Base-by-base conservation (phyloP, 345 rosid genomes). In the Erodium maritimum region DNA sequence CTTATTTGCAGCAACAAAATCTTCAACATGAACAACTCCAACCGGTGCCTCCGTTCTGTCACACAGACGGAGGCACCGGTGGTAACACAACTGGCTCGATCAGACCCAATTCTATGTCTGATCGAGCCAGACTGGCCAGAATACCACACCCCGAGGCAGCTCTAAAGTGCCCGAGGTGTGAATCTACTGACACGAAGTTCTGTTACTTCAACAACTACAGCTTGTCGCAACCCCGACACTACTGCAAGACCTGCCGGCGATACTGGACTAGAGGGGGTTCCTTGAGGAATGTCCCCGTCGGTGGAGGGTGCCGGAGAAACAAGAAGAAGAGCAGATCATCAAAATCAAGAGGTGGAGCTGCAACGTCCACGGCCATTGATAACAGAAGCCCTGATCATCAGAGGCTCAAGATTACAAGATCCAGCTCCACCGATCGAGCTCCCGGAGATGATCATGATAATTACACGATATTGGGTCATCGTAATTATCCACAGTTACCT, bases 181-280 rank as follows among this genome's bases (percentile, higher is more conserved):
- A 79, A 11, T 88, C 91, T 13, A 64, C 72, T 60, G 85, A 88
- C 75, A n/a, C n/a, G n/a, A n/a, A n/a, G n/a, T n/a, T n/a, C n/a
- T n/a, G n/a, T n/a, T n/a, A n/a, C n/a, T n/a, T 73, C 82, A 88
- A 88, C 29, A 88, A 88, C 76, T 88, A 88, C 52, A 88, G 74
- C 79, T 78, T 85, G 54, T 61, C 83, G 13, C 96, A 88, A 61
- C 96, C 91, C 7, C 90, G 96, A 52, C 79, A 88, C 79, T 82
- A 79, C 62, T 88, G 96, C 69, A 88, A 88, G 66, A 79, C 79
- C 9, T 88, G 95, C 37, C 87, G 91, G 50, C 80, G 95, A 11
- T 88, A 88, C 73, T 88, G 95, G 95, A 88, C 95, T 19, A 61
- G 69, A 46, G 95, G 91, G 0, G 95, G 95, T 1, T 79, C 87